Evolutionary conservation across 345 rosid species (phyloP).

Genomic region (Draba incana): DNA sequence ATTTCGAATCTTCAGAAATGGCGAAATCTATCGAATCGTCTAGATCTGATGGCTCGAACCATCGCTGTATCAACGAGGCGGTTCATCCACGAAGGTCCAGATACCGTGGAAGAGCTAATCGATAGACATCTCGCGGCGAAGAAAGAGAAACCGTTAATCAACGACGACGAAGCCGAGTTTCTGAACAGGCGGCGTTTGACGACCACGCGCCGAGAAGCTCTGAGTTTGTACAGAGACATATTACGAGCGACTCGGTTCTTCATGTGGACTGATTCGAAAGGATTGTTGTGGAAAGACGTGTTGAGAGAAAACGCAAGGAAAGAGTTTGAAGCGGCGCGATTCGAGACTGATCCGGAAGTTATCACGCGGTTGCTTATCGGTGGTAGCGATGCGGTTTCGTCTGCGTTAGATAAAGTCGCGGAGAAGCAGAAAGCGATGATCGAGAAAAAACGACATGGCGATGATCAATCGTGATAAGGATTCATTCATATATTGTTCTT

Average conservation of each 20-base stretch:
- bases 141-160: slow-evolving; percentile 52
- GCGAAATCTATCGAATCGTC: slow-evolving; percentile 37
- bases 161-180: slow-evolving; percentile 68
- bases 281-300: slow-evolving; percentile 73
- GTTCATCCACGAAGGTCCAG: slow-evolving; percentile 71
- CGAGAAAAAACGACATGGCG: slow-evolving; percentile 51
- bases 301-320: slow-evolving; percentile 81
- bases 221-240: slow-evolving; percentile 82
- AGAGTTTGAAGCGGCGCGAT: slow-evolving; percentile 84
- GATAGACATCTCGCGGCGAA: slow-evolving; percentile 74
- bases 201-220: slow-evolving; percentile 71
- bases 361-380: slow-evolving; percentile 75
- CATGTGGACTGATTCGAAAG: slow-evolving; percentile 74
- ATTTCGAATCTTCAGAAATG: slow-evolving; percentile 52
- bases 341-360: slow-evolving; percentile 81
- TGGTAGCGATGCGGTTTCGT: slow-evolving; percentile 76
- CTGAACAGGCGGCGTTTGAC: slow-evolving; percentile 61
- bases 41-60: background rate
- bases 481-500: no score
- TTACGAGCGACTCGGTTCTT: slow-evolving; percentile 84
- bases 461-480: slow-evolving; percentile 34
- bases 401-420: slow-evolving; percentile 69
- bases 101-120: slow-evolving; percentile 76
- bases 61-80: slow-evolving; percentile 26
- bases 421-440: slow-evolving; percentile 77